A percentile compares a stretch with the other conserved stretches of the same genome.
Evolutionary conservation across 768 basidiomycete genomes (phyloP).

Genomic region (Suillus cothurnatus): DNA sequence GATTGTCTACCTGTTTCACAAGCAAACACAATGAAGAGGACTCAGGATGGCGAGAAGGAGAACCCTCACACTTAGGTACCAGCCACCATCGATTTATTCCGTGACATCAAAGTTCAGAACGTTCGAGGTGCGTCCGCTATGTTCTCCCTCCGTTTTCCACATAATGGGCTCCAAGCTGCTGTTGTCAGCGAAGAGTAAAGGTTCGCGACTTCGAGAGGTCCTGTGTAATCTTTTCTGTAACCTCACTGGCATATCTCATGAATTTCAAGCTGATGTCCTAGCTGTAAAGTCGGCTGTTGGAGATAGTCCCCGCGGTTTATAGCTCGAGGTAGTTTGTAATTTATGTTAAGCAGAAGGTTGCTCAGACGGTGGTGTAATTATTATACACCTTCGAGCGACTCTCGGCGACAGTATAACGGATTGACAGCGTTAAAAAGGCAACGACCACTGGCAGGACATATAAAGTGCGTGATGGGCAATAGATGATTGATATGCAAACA

Average conservation of each 20-base stretch:
- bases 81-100: not conserved
- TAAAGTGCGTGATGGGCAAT: not conserved
- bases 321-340: not conserved
- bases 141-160: conserved; percentile 3
- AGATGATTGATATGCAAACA: not conserved
- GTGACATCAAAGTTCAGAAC: not conserved
- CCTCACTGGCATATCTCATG: not conserved
- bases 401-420: not conserved
- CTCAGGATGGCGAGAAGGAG: not conserved
- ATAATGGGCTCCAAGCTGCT: conserved; percentile 80
- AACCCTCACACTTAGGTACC: no score
- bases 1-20: not conserved
- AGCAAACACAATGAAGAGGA: not conserved
- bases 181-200: conserved; percentile 77
- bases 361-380: not conserved
- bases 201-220: not conserved
- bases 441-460: not conserved
- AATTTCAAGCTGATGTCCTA: not conserved
- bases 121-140: not conserved
- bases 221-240: not conserved
- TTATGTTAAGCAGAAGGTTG: not conserved
- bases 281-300: not conserved
- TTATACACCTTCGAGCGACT: not conserved
- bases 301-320: not conserved
- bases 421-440: not conserved